Evolutionary conservation across 768 basidiomycete genomes (phyloP).

Genomic region (Kwoniella mangroviensis): DNA sequence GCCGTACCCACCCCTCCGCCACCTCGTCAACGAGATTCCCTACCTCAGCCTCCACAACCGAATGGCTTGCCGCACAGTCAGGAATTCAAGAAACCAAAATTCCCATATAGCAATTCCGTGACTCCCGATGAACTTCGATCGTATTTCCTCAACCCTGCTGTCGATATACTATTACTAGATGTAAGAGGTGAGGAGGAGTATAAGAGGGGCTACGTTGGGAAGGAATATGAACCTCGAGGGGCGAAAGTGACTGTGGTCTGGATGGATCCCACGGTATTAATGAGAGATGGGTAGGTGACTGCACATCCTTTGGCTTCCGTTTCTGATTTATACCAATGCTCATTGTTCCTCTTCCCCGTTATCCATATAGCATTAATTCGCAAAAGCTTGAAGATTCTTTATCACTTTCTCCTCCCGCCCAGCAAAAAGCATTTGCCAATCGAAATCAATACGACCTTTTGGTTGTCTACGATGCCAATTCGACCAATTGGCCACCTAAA

Average conservation of each 20-base stretch:
- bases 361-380: constrained; percentile 66
- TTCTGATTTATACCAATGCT: neutral
- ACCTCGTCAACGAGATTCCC: constrained; percentile 1
- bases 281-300: constrained; percentile 68
- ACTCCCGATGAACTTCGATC: constrained; percentile 66
- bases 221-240: constrained; percentile 60
- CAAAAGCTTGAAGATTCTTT: constrained; percentile 75
- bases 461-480: constrained; percentile 73
- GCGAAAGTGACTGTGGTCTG: constrained; percentile 64
- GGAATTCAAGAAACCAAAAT: constrained; percentile 51
- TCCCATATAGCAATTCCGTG: constrained; percentile 69
- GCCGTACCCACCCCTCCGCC: constrained; percentile 37
- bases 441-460: constrained; percentile 88
- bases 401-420: constrained; percentile 70
- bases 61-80: constrained; percentile 26
- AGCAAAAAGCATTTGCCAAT: constrained; percentile 75
- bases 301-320: neutral
- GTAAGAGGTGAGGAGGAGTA: constrained; percentile 79
- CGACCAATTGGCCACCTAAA: constrained; percentile 62
- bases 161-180: constrained; percentile 77
- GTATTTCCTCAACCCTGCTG: constrained; percentile 64
- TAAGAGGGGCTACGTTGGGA: constrained; percentile 71
- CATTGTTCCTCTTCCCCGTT: neutral
- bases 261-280: constrained; percentile 78
- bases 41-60: constrained; percentile 26